Evolutionary conservation across 2,329 filamentous ascomycete genomes (phyloP).

Genomic region (Botrytis fragariae): DNA sequence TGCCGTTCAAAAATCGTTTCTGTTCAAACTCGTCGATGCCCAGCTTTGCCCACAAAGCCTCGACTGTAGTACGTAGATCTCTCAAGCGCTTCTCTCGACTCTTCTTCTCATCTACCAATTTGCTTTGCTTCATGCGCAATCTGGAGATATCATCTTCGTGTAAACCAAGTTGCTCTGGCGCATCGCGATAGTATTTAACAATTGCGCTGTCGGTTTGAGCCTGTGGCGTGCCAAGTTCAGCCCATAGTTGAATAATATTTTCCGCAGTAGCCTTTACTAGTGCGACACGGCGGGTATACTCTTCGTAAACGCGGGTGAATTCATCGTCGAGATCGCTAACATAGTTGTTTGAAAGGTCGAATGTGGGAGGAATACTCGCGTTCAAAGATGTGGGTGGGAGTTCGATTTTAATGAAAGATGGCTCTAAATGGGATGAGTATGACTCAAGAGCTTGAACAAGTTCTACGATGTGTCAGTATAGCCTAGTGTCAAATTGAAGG

Average conservation of each 20-base stretch:
- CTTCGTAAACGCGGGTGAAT: conserved; percentile 93
- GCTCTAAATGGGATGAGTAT: conserved; percentile 92
- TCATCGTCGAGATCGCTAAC: conserved; percentile 83
- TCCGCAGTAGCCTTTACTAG: conserved; percentile 73
- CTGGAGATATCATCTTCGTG: conserved; percentile 81
- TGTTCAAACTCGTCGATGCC: conserved; percentile 79
- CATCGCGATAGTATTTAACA: conserved; percentile 83
- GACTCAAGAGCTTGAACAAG: conserved; percentile 91
- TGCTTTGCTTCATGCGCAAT: conserved; percentile 73
- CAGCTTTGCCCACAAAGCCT: conserved; percentile 84
- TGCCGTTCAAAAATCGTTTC: conserved; percentile 79
- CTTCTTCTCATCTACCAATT: conserved; percentile 84
- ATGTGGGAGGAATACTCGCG: conserved; percentile 73
- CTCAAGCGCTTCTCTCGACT: conserved; percentile 71
- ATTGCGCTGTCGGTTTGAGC: conserved; percentile 86
- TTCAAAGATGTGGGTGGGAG: conserved; percentile 80
- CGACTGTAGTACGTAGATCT: conserved; percentile 75
- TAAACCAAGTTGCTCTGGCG: conserved; percentile 89
- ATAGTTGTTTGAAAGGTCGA: conserved; percentile 90
- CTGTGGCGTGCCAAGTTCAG: conserved; percentile 89
- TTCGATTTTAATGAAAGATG: conserved; percentile 79
- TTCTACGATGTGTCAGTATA: conserved; percentile 53
- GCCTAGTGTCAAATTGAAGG: neutral
- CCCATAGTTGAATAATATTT: conserved; percentile 92
- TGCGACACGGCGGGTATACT: conserved; percentile 81